These are phyloP conservation scores for Amauroascus verrucosus DNA, from an alignment of 2,329 filamentous ascomycete genomes.

Conservation along the genomic window DNA sequence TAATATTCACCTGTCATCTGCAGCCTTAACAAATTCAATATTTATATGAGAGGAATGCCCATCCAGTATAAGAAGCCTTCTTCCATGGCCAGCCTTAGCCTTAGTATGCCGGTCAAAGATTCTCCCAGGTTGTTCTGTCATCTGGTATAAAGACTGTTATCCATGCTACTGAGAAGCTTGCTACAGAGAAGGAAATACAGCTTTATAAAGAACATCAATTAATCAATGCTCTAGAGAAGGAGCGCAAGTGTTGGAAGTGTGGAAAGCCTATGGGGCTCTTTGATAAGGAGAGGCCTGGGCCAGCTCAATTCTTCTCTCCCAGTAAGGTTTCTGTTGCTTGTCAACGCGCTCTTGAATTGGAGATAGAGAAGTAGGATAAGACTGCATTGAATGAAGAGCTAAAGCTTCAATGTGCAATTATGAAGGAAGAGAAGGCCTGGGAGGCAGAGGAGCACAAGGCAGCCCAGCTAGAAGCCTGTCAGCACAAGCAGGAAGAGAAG, in stretches of 20 bases:
- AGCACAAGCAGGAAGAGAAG: too few species aligned
- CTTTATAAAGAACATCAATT: background rate
- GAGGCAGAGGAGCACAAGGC: background rate
- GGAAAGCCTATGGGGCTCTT: constrained; percentile 3
- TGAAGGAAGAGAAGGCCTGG: background rate
- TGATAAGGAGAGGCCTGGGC: too few species aligned
- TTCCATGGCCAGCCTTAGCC: background rate
- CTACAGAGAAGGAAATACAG: constrained; percentile 3
- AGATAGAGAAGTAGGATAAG: background rate
- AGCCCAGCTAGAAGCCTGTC: too few species aligned
- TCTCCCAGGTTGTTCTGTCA: background rate
- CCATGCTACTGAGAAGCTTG: constrained; percentile 1
- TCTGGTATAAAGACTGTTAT: background rate
- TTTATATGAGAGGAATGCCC: constrained; percentile 8
- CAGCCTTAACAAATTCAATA: constrained; percentile 8
- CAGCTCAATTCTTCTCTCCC: constrained; percentile 3
- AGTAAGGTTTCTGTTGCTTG: background rate
- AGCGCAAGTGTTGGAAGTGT: background rate
- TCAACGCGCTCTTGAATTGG: background rate
- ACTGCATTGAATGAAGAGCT: background rate
- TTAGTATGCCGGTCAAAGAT: background rate
- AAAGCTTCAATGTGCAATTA: constrained; percentile 1
- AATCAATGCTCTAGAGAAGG: background rate
- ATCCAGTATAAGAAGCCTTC: constrained; percentile 8
- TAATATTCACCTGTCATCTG: background rate